Evolutionary conservation across 2,329 filamentous ascomycete species (phyloP), one percentile per base, ranked within the genome.

Genomic region (Plenodomus biglobosus): DNA sequence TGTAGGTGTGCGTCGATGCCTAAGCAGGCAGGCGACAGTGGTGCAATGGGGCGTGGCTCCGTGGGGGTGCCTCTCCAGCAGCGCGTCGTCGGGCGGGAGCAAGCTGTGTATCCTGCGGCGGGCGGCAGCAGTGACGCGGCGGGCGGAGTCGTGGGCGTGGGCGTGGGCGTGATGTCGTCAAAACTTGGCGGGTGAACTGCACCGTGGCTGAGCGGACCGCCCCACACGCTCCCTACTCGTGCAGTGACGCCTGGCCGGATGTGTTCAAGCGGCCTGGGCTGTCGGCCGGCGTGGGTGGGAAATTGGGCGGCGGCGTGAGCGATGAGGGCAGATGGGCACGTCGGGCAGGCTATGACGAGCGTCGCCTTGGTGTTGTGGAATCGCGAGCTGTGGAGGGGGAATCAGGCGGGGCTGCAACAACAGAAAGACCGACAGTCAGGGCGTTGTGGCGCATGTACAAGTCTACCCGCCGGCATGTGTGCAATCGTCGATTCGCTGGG

Each of bases 1-100:
- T 48, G 60, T 55, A 50, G 46, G 36, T 45, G 44, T 54, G 50
- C 44, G 58, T 59, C 51, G 59, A 56, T 43, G 62, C 59, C 59
- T 60, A 62, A 59, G 55, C 55, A 54, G 62, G 59, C 58, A 50
- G 50, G 59, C 58, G 48, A 48, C 48, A 58, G 50, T 46, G 35
- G 40, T 50, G 46, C 42, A 48, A 49, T 46, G 49, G 44, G 53
- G 44, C 37, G 37, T n/a, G n/a, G n/a, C n/a, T n/a, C 44, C 42
- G 43, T 32, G 51, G 34, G 42, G 38, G 40, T 40, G 53, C 46
- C 42, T 44, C 40, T 43, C 18, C 27, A 40, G 32, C 46, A 44
- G 42, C 49, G 45, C 49, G 16, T 37, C 35, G 35, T 17, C 18
- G 8, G 16, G 40, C 34, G 42, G n/a, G 32, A 24, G 41, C 16